Conservation (phyloP, 352 stramenopile species). For the Phytopythium ostracodes region DNA sequence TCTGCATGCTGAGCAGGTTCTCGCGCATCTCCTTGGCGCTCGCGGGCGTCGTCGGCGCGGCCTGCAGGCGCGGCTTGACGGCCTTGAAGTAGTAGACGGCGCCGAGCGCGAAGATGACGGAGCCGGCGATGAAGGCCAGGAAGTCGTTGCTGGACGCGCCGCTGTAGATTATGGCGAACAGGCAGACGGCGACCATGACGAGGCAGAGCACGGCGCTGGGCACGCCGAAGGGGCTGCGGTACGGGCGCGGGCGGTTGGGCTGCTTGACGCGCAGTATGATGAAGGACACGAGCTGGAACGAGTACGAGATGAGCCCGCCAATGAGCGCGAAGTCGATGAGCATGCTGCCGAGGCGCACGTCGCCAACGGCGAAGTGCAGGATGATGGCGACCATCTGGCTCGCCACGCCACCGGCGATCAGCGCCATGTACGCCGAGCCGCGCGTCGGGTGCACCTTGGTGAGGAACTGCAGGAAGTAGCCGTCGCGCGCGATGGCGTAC, state of each 20-base stretch:
- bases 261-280: conserved; percentile 46
- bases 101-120: conserved; percentile 38
- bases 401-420: conserved; percentile 37
- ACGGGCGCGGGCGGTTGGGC: conserved; percentile 40
- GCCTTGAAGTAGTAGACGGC: conserved; percentile 35
- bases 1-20: conserved; percentile 28
- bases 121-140: conserved; percentile 44
- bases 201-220: conserved; percentile 35
- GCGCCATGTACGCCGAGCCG: conserved; percentile 36
- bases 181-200: conserved; percentile 29
- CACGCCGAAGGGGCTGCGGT: conserved; percentile 47
- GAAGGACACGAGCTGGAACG: conserved; percentile 59
- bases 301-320: conserved; percentile 52
- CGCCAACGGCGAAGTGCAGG: conserved; percentile 51
- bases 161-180: conserved; percentile 55
- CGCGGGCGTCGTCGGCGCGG: conserved; percentile 18
- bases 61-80: conserved; percentile 33
- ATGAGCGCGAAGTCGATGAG: conserved; percentile 57
- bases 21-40: conserved; percentile 35
- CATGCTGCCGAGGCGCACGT: conserved; percentile 44
- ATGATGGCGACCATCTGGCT: conserved; percentile 35
- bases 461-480: conserved; percentile 43
- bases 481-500: conserved; percentile 54
- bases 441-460: conserved; percentile 34
- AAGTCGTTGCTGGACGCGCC: conserved; percentile 47